Evolutionary conservation across 495 filamentous ascomycete genomes (phyloP), one percentile per base, ranked within the genome.

Genomic region (Thozetella sp.): DNA sequence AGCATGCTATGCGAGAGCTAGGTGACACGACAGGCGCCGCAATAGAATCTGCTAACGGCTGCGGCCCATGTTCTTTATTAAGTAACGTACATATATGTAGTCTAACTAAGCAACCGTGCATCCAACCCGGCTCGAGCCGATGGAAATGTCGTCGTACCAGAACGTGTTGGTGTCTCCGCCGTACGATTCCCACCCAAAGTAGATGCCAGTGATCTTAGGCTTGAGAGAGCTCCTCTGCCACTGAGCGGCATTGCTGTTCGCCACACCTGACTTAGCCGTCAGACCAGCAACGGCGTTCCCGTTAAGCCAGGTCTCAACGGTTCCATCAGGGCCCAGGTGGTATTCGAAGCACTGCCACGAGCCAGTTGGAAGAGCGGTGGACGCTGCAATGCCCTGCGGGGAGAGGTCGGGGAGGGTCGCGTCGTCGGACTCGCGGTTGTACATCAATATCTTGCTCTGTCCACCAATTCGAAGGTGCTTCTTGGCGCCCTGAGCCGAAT

Each of bases 121-220:
- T 55, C 82, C 82, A 65, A 82, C 72, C 25, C 78, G 67, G 25
- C 63, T 76, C 54, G 75, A 74, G 63, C 67, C 69, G 37, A 86
- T 58, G 15, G 55, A 61, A 55, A 85, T 74, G 55, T 86, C 82
- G 54, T 86, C 83, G 56, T 82, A 85, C 80, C 80, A 84, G 67
- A 86, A 81, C 24, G 83, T 86, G 65, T 86, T 85, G 20, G 73
- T 68, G 53, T 84, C 82, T 0, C 81, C 81, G 25, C 82, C 80
- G 62, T 86, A 86, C 11, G 76, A 80, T 71, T 86, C 83, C 82
- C 83, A 85, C 10, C 83, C 83, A 60, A 86, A 86, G 72, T 86
- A 83, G 59, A 86, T 68, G 51, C 56, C 82, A 6, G 79, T 77
- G 58, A 81, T 70, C 46, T 80, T 79, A 12, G 82, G 81, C 64